Base-by-base conservation (phyloP, 1,284 basidiomycete species). In the Anthracocystis walkeri region DNA sequence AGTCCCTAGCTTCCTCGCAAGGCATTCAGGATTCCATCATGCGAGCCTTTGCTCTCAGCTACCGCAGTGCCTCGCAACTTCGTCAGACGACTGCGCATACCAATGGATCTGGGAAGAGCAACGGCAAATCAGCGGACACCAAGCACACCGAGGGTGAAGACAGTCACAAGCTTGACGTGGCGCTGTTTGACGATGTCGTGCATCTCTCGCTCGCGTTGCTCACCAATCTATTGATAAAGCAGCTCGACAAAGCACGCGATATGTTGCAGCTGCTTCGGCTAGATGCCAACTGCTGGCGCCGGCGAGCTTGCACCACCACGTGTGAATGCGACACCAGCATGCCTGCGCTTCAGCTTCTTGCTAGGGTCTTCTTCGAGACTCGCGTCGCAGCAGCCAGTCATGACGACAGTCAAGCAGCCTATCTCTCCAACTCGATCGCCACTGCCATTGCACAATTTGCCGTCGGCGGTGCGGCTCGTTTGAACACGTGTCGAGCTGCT, bases 401-500 rank as follows among this genome's bases (percentile, higher is more conserved):
- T 1, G 68, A 64, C 40, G 74, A 76, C 23, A 65, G 68, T 42
- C 55, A 61, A 20, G 64, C 68, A 7, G 74, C 74, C 3, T 76
- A 76, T 27, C 65, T 76, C 2, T 71, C 74, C n/a, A 76, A 68
- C 51, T 76, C 74, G 52, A 67, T 76, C 23, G 74, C 68, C 33
- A 76, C 74, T 8, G 68, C 74, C 18, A 23, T 76, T 14, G 74
- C 74, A 0, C 74, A 76, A 20, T 76, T 65, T n/a, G 68, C 68
- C 11, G 56, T 76, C 14, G 74, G 65, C 10, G 56, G 65, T 1
- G 18, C 44, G 11, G 35, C 31, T 16, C 48, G 46, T 14, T 20
- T 68, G n/a, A 29, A 45, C 4, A 25, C 31, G 29, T 55, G 59
- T 31, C 52, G 64, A 38, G 52, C 35, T 23, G 67, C 57, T 20